A percentile compares a stretch with the other conserved stretches of the same genome.
Evolutionary conservation across 768 basidiomycete species (phyloP).

Genomic region (Hydnum rufescens): DNA sequence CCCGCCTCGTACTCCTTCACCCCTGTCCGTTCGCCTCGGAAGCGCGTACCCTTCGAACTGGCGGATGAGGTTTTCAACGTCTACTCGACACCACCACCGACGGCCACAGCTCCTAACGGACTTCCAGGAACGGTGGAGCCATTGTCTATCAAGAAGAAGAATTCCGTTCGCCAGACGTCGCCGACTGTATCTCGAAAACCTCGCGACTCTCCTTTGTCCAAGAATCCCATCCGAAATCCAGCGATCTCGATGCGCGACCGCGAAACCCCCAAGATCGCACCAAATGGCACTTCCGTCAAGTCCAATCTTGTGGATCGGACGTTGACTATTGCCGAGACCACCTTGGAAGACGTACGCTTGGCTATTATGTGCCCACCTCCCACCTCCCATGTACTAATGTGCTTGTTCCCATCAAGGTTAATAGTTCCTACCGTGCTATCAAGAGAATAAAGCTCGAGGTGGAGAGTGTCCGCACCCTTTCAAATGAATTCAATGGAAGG

Average conservation of each 20-base stretch:
- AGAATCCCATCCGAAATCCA: not conserved
- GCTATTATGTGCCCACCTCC: too few species aligned
- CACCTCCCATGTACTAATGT: too few species aligned
- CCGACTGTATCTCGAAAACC: too few species aligned
- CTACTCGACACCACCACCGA: not conserved
- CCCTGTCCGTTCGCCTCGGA: not conserved
- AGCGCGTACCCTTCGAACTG: not conserved
- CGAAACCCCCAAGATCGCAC: too few species aligned
- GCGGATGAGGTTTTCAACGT: not conserved
- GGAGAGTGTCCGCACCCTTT: too few species aligned
- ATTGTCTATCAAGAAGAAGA: slow-evolving; percentile 70
- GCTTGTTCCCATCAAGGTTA: too few species aligned
- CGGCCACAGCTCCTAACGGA: slow-evolving; percentile 14
- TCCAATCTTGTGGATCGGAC: too few species aligned
- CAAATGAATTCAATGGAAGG: too few species aligned
- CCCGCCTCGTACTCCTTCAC: not conserved
- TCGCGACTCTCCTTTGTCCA: slow-evolving; percentile 14
- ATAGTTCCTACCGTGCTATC: too few species aligned
- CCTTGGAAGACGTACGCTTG: slow-evolving; percentile 31
- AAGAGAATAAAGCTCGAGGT: slow-evolving; percentile 60
- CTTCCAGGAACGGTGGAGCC: slow-evolving; percentile 40
- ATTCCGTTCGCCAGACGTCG: slow-evolving; percentile 21
- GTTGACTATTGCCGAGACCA: slow-evolving; percentile 30
- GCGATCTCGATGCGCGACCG: not conserved
- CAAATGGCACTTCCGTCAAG: too few species aligned